Conservation (phyloP, 352 stramenopile genomes). For the Achlya hypogyna region DNA sequence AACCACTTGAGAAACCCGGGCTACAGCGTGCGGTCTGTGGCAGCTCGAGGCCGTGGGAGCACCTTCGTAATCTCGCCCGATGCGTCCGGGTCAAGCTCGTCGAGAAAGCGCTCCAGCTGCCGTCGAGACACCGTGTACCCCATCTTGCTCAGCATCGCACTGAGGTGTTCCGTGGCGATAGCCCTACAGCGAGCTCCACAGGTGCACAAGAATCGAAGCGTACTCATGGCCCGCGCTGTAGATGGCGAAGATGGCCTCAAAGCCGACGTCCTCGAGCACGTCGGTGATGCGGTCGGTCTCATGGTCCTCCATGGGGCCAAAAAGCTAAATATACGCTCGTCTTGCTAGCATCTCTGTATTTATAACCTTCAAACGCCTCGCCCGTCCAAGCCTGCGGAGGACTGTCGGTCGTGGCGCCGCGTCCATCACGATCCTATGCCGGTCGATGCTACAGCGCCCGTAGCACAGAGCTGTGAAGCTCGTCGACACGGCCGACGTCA, state of each 20-base stretch:
- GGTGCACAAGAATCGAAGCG: not conserved
- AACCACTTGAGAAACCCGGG: conserved; percentile 67
- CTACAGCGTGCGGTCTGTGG: conserved; percentile 8
- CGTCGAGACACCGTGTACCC: conserved; percentile 46
- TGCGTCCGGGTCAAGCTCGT: conserved; percentile 61
- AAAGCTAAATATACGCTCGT: not conserved
- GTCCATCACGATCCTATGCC: not conserved
- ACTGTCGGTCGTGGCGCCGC: not conserved
- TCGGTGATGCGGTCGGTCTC: conserved; percentile 22
- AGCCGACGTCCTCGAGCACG: conserved; percentile 43
- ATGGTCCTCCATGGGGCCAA: not conserved
- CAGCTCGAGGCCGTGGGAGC: not conserved
- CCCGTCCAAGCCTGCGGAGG: no score
- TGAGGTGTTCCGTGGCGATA: conserved; percentile 40
- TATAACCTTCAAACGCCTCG: not conserved
- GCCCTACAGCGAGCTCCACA: not conserved
- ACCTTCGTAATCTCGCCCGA: conserved; percentile 56
- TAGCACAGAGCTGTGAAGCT: no score
- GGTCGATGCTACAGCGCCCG: no score
- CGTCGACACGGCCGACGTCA: no score
- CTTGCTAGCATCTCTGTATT: not conserved
- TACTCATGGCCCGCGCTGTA: conserved; percentile 40
- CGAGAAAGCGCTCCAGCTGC: conserved; percentile 43
- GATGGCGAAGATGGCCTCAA: conserved; percentile 42
- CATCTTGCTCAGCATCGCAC: conserved; percentile 55